Evolutionary conservation across 129 eudicot species (phyloP), one percentile per base, ranked within the genome.

Genomic region (Flaveria ramosissima): DNA sequence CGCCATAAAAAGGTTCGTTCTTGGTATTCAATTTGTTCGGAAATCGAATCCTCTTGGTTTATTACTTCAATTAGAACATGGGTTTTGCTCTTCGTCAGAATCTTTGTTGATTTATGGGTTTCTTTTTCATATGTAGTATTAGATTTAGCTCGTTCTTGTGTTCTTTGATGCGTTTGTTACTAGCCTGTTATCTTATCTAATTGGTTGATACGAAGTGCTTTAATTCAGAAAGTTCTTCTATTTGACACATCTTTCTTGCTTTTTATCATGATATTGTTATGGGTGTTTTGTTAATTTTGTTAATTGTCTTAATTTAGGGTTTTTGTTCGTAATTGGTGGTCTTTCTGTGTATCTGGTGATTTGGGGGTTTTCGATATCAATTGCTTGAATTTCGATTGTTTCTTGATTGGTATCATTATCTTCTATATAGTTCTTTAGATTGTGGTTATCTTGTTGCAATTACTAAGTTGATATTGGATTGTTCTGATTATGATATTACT

Each of bases 1-100:
- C 45, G 43, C 55, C 73, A 46, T 47, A 12, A 46, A 63, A 78
- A 78, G 82, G 82, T 78, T 71, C 71, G 65, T 59, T 47, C 72
- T 59, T 47, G 6, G 15, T 41, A 47, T 62, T 13, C 36, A 32
- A 15, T 78, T 36, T 51, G 13, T 43, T 10, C 59, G 64, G 19
- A 64, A 42, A 16, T 71, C 17, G 41, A 9, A 6, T 43, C 50
- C 61, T 45, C 64, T 70, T 46, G 13, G 19, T 19, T 70, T 78
- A 26, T 78, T 70, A 32, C 51, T 78, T 70, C 15, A 7, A 72
- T 72, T 71, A 19, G 30, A 74, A 50, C 73, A 71, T 19, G 73
- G 73, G 7, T 72, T 51, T 70, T 62, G 73, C 41, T 72, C 27
- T 51, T 19, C 32, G 3, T 71, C 72, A 32, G 20, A 57, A 13